phyloP scores from a whole-genome alignment of 2,329 filamentous ascomycete genomes.

The Aspergillus ochraceoroseus region DNA sequence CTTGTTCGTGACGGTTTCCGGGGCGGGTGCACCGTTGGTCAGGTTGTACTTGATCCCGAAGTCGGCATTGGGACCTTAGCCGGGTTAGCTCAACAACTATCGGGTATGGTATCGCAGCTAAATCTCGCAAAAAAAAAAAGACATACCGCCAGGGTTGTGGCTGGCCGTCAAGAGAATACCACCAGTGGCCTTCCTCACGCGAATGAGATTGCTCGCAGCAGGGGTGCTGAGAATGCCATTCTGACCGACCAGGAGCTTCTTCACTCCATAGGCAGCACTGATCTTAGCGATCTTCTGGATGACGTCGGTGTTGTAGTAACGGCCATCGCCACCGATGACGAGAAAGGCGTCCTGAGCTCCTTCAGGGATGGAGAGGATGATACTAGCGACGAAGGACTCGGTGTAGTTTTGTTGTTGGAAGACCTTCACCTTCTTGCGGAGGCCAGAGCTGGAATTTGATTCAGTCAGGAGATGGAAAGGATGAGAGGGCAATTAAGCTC shows the following conservation, averaged over 20 bases:
- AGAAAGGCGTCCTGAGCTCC: slow-evolving; percentile 82
- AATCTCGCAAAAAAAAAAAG: no score
- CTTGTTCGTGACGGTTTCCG: slow-evolving; percentile 95
- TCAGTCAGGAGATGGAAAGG: slow-evolving; percentile 15
- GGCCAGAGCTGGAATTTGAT: slow-evolving; percentile 66
- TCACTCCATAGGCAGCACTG: slow-evolving; percentile 91
- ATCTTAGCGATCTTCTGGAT: slow-evolving; percentile 97
- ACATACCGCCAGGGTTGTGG: slow-evolving; percentile 93
- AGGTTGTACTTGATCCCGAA: slow-evolving; percentile 99
- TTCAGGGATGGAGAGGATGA: slow-evolving; percentile 93
- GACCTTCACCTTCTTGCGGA: slow-evolving; percentile 97
- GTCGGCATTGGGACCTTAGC: slow-evolving; percentile 77
- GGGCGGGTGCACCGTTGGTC: slow-evolving; percentile 89
- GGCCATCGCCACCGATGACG: slow-evolving; percentile 94
- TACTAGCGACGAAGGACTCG: slow-evolving; percentile 90
- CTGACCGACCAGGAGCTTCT: slow-evolving; percentile 96
- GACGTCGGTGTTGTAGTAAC: slow-evolving; percentile 95
- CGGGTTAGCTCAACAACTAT: neutral
- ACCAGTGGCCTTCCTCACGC: slow-evolving; percentile 89
- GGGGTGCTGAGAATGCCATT: slow-evolving; percentile 95
- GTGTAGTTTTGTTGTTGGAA: slow-evolving; percentile 95
- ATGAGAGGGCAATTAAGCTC: slow-evolving; percentile 3
- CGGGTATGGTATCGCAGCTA: no score
- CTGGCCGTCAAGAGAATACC: slow-evolving; percentile 95
- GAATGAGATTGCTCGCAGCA: slow-evolving; percentile 91